Base-by-base conservation (phyloP, 345 rosid species). In the Cardiospermum halicacabum region DNA sequence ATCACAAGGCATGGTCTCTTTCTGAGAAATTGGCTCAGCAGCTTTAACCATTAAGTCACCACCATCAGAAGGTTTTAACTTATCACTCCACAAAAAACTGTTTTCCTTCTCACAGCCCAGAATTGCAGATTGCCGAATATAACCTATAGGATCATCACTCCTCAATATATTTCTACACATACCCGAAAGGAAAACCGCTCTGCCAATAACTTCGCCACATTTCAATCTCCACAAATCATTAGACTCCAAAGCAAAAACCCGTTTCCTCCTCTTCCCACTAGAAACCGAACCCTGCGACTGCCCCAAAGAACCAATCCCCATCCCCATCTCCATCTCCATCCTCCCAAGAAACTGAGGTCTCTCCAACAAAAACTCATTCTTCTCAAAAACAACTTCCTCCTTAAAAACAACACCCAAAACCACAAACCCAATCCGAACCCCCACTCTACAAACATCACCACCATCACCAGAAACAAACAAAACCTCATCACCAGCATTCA, bases 401-500 rank as follows among this genome's bases (percentile, higher is more conserved):
- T 72, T 75, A 28, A 85, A 74, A 53, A 53, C 70, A 78, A 93
- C 60, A 67, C 75, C 85, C 47, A 73, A 55, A 69, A 92, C 75
- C 64, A 77, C 58, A 82, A 92, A 92, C 31, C 98, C 97, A 76
- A 86, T 73, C 70, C 48, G 71, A 56, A 60, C 56, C 32, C 75
- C 36, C 15, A 74, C 77, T 72, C 66, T 62, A 37, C 96, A 83
- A 55, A 30, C 30, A n/a, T n/a, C n/a, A 51, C 77, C 69, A 67
- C 73, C 75, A 21, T 66, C 77, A 30, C 84, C 75, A 36, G 97
- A 89, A 71, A 72, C 89, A 68, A 92, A 78, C 76, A 82, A 77
- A 58, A 92, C 84, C 78, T 89, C 93, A 80, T 92, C 91, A 37
- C 89, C 96, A 0, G 75, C 69, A 12, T 22, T 72, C 78, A 92